Evolutionary conservation across 1,139 yeast genomes (phyloP).

Genomic region (Pichia sp.): DNA sequence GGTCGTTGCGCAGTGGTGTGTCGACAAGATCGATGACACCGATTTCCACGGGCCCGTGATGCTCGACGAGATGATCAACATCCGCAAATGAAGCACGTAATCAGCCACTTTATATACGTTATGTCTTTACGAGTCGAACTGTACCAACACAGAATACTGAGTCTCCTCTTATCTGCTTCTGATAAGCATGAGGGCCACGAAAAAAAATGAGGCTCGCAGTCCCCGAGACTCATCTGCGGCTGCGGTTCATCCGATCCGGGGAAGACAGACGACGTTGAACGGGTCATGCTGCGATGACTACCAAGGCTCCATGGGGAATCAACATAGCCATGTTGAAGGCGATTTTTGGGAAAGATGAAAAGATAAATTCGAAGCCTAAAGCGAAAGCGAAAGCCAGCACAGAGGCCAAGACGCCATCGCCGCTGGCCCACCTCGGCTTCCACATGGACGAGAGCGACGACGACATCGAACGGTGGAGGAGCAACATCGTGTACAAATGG

Average conservation of each 20-base stretch:
- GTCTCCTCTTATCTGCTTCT: neutral
- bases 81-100: conserved; percentile 13
- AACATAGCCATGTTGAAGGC: neutral
- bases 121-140: neutral
- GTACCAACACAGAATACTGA: too few relatives aligned
- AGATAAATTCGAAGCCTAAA: neutral
- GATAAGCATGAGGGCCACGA: neutral
- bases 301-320: too few relatives aligned
- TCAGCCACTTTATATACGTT: conserved; percentile 1
- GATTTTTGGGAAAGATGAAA: neutral
- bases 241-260: neutral
- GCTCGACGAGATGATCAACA: conserved; percentile 45
- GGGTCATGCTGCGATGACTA: too few relatives aligned
- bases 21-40: conserved; percentile 50
- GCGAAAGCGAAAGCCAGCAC: neutral
- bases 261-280: too few relatives aligned
- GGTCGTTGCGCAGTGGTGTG: conserved; percentile 57
- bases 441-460: neutral
- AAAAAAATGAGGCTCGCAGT: neutral
- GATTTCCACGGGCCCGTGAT: conserved; percentile 54
- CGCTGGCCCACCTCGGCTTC: neutral
- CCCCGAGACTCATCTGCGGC: neutral
- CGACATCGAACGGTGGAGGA: neutral
- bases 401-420: neutral
- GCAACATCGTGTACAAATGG: neutral